A percentile compares a stretch with the other conserved stretches of the same genome.
Conservation (phyloP, 257 asterid genomes). For the Solanum medicagineum region DNA sequence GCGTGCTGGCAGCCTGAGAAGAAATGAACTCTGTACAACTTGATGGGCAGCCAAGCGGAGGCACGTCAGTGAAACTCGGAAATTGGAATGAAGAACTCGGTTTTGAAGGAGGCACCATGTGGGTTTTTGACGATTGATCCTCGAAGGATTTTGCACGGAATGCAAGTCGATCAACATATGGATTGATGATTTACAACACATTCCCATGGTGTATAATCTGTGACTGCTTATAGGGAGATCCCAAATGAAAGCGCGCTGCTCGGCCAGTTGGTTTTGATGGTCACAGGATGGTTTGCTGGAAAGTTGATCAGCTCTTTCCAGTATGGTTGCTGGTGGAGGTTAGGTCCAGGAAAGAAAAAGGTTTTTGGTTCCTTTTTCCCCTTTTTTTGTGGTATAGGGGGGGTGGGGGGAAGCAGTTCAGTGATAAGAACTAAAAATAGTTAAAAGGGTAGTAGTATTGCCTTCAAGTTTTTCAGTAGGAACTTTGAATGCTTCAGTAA, state of each 20-base stretch:
- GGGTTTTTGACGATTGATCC: constrained; percentile 2
- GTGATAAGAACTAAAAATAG: neutral
- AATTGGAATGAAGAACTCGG: constrained; percentile 2
- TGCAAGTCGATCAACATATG: neutral
- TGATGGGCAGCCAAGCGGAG: neutral
- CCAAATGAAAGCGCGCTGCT: neutral
- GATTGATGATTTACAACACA: neutral
- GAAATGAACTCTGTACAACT: constrained; percentile 33
- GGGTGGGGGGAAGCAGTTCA: constrained; percentile 2
- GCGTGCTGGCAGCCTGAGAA: constrained; percentile 92
- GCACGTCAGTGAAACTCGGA: neutral
- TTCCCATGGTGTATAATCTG: neutral
- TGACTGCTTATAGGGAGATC: neutral
- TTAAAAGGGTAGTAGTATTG: neutral
- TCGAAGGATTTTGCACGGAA: neutral
- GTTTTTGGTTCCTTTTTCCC: neutral
- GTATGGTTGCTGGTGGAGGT: neutral
- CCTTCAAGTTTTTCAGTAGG: neutral
- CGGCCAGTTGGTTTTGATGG: neutral
- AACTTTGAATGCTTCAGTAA: neutral
- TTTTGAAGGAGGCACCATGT: constrained; percentile 1
- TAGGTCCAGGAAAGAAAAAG: neutral
- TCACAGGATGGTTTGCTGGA: neutral
- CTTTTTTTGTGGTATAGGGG: neutral
- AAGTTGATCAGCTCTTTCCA: neutral